Evolutionary conservation across 2,329 filamentous ascomycete species (phyloP), one percentile per base, ranked within the genome.

Genomic region (Colletotrichum euphorbiae): DNA sequence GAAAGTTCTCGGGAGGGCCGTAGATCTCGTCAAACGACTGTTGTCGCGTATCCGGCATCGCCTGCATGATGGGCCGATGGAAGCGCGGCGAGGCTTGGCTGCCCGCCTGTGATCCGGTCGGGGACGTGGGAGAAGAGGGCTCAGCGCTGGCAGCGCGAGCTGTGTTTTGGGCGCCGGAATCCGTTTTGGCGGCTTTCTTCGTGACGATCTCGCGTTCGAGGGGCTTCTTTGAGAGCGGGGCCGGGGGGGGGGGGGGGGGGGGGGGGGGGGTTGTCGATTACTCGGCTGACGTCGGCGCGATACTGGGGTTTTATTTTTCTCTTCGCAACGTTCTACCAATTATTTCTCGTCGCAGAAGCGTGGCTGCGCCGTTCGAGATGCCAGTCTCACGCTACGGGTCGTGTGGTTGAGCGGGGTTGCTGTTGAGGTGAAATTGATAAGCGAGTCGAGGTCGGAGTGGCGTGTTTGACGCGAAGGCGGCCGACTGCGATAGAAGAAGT

Each of bases 1-100:
- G 88, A 78, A 98, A 98, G 85, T 99, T 99, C 86, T 99, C 96
- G 6, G 96, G 96, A 54, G 95, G 93, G 13, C 94, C 96, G 81
- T 99, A 99, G 79, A 98, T 97, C 86, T 99, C 96, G 82, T 99
- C 96, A 78, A 98, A 98, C 77, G 92, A 96, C 85, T 99, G 96
- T 82, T 93, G 90, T 75, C 94, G 92, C 73, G 92, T 89, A 77
- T 90, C 89, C 54, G 89, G 89, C 83, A 91, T 88, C 71, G 88
- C 86, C 80, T 89, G 87, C 83, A 91, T 85, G 76, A 86, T 87
- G 73, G 85, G 84, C 69, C 84, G 80, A 74, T 84, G 83, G 56
- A 78, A 75, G 70, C 80, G 75, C 60, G 78, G 79, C 65, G 76
- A 76, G 68, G 73, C 74, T 65, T 67, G 65, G 31, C 61, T 60